Base-by-base conservation (phyloP, 2,329 filamentous ascomycete genomes). In the Boeremia lycopersici region DNA sequence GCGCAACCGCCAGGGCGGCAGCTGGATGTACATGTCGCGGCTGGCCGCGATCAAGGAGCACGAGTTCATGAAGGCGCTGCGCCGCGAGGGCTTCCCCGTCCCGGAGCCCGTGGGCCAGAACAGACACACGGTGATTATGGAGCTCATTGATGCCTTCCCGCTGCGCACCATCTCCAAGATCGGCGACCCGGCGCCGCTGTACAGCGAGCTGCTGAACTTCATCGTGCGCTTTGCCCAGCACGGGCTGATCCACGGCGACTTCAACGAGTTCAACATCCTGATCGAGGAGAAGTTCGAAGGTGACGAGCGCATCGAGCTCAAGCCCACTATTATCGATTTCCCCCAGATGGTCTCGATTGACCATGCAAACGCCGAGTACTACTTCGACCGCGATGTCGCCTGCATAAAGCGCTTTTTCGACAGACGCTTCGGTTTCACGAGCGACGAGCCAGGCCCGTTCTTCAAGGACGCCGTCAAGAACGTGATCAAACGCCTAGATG, bases 181-280 rank as follows among this genome's bases (percentile, higher is more conserved):
- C 2, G 89, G 91, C 29, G 85, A 97, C 63, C 91, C 93, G 0
- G 90, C 91, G 2, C 79, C 79, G n/a, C 82, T 99, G 6, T 99
- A 99, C 72, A 88, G 87, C n/a, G 91, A 98, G 57, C 80, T 99
- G 30, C 96, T 99, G 69, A 83, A 86, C 36, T 84, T 97, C 65
- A 91, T 99, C 51, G 80, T 99, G 38, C 85, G 87, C 26, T 82
- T 99, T 35, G 93, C 95, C 6, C 86, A 86, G 58, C 87, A 93
- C 64, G 95, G 95, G 6, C 80, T 99, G 42, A 99, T 99, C 58
- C 95, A 99, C 72, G 95, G 95, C 59, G 95, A 99, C 74, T 99
- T 96, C 80, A 99, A 99, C 79, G 96, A 99, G 76, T 99, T 99
- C 82, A 99, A 99, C 74, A 93, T 99, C 61, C 80, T 99, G 30